Evolutionary conservation across 306 rosid species (phyloP).

Genomic region (Pueraria montana): DNA sequence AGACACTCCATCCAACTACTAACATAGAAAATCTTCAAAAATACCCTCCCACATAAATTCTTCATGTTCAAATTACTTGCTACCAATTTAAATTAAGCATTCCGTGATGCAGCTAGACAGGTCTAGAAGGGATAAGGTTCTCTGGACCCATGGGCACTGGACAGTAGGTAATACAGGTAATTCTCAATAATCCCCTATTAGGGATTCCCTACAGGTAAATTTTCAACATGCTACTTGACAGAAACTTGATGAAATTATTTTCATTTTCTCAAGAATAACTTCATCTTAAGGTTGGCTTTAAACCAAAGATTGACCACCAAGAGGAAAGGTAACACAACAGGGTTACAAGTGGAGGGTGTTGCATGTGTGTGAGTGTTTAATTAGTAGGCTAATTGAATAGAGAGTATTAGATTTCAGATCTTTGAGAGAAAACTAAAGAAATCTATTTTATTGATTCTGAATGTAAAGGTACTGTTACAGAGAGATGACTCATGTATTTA

Average conservation of each 20-base stretch:
- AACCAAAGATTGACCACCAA: not conserved
- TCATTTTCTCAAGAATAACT: not conserved
- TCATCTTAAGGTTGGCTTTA: not conserved
- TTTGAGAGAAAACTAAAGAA: too few relatives aligned
- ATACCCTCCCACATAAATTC: not conserved
- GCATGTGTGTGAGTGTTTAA: not conserved
- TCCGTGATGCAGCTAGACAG: not conserved
- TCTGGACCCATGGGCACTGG: too few relatives aligned
- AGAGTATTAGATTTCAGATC: too few relatives aligned
- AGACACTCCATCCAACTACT: slow-evolving; percentile 4
- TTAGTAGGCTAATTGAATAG: not conserved
- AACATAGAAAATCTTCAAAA: slow-evolving; percentile 14
- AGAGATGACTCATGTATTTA: too few relatives aligned
- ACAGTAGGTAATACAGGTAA: not conserved
- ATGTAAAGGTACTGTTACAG: too few relatives aligned
- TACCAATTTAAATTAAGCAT: not conserved
- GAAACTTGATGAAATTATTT: not conserved
- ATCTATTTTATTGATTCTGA: too few relatives aligned
- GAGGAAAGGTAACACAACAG: not conserved
- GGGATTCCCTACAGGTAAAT: not conserved
- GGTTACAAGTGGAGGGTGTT: not conserved
- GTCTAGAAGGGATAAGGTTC: not conserved
- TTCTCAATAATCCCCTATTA: not conserved
- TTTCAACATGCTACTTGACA: not conserved
- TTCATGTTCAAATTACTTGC: not conserved